These are phyloP conservation scores for Botrytis galanthina DNA, from an alignment of 2,329 filamentous ascomycete genomes.

Conservation along the genomic window DNA sequence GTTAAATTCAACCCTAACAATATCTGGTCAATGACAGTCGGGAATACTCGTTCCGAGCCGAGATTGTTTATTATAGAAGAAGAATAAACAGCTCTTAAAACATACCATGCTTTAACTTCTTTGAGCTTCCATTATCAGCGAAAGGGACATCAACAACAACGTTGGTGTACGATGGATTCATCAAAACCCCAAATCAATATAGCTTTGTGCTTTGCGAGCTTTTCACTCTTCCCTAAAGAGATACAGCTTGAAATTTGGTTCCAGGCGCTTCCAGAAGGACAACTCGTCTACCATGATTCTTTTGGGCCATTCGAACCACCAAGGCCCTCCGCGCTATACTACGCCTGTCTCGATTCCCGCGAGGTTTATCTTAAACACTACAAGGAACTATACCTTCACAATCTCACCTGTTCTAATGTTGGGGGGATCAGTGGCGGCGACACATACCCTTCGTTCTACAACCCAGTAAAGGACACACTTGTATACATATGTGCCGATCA, in stretches of 20 bases:
- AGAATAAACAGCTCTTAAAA: background rate
- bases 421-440: fast-evolving
- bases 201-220: background rate
- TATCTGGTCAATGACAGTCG: background rate
- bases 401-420: background rate
- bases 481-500: background rate
- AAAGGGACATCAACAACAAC: background rate
- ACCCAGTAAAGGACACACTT: background rate
- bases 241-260: constrained; percentile 4
- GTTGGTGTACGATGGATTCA: background rate
- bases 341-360: background rate
- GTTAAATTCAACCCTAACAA: background rate
- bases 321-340: background rate
- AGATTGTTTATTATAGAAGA: background rate
- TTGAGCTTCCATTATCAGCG: background rate
- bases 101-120: background rate
- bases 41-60: background rate
- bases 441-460: background rate
- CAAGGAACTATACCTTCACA: background rate
- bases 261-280: background rate
- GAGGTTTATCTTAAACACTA: background rate
- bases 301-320: background rate
- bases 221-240: background rate
- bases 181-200: background rate
- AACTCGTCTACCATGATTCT: background rate